A percentile compares a stretch with the other conserved stretches of the same genome.
Conservation (phyloP, 768 basidiomycete species). For the Sarcomyxa edulis region DNA sequence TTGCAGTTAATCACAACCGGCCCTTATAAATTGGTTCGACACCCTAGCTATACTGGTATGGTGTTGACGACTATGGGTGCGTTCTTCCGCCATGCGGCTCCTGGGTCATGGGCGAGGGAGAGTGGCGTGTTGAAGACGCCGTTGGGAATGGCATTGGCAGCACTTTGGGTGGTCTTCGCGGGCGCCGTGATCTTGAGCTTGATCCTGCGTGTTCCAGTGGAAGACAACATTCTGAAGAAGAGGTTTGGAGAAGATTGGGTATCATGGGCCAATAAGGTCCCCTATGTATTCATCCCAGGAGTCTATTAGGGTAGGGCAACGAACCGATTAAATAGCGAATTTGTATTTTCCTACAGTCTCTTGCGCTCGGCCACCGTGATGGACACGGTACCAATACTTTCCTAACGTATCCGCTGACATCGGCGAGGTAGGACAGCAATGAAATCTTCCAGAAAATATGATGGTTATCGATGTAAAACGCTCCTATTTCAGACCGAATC, state of each 20-base stretch:
- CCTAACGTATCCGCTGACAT: no score
- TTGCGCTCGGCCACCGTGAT: no score
- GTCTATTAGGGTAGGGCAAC: slow-evolving; percentile 15
- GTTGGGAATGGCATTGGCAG: slow-evolving; percentile 5
- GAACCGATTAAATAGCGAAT: no score
- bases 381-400: no score
- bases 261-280: slow-evolving; percentile 19
- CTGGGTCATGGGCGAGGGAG: slow-evolving; percentile 11
- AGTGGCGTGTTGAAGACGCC: slow-evolving; percentile 9
- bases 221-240: slow-evolving; percentile 21
- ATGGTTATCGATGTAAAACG: no score
- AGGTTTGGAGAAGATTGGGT: slow-evolving; percentile 29
- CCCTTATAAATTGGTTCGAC: slow-evolving; percentile 33
- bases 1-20: slow-evolving; percentile 30
- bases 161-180: background rate
- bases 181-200: background rate
- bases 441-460: no score
- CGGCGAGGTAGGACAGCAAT: no score
- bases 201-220: slow-evolving; percentile 17
- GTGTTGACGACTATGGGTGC: slow-evolving; percentile 5
- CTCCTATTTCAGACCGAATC: no score
- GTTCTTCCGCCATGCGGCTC: slow-evolving; percentile 4
- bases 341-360: no score
- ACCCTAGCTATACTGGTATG: slow-evolving; percentile 26
- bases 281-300: slow-evolving; percentile 22